Conservation (phyloP, 2,329 filamentous ascomycete genomes). For the Colletotrichum ledebouriae region DNA sequence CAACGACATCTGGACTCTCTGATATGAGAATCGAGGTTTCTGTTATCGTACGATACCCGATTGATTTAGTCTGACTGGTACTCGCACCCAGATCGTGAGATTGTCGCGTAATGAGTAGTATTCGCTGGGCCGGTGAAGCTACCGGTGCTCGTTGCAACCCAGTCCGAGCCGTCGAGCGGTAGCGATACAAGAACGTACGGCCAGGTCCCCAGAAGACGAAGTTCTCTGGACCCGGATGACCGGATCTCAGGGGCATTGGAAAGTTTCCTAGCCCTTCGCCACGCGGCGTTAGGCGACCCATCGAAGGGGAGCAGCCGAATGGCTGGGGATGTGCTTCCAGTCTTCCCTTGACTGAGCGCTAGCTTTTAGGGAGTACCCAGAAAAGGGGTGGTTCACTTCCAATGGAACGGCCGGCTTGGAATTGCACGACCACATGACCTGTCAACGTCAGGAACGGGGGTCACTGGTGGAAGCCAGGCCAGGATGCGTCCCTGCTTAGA, state of each 20-base stretch:
- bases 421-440: constrained; percentile 41
- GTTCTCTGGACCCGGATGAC: constrained; percentile 42
- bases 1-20: neutral
- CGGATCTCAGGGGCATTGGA: constrained; percentile 42
- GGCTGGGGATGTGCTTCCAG: constrained; percentile 39
- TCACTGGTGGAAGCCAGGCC: constrained; percentile 24
- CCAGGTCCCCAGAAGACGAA: constrained; percentile 2
- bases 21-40: neutral
- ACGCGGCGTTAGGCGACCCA: constrained; percentile 42
- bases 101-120: too few relatives aligned
- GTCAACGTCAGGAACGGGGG: constrained; percentile 42
- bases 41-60: constrained; percentile 21
- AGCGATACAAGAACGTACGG: constrained; percentile 36
- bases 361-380: constrained; percentile 31
- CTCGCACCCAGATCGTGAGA: constrained; percentile 13
- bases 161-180: constrained; percentile 26
- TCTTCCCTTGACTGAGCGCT: constrained; percentile 33
- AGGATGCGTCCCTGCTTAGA: constrained; percentile 37
- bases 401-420: constrained; percentile 41
- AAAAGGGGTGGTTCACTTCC: constrained; percentile 40
- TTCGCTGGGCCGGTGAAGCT: too few relatives aligned
- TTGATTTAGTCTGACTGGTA: neutral
- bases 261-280: constrained; percentile 41
- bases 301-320: constrained; percentile 44
- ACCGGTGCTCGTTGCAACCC: constrained; percentile 28